Base-by-base conservation (phyloP, 2,329 filamentous ascomycete genomes). In the Fonsecaea monophora region DNA sequence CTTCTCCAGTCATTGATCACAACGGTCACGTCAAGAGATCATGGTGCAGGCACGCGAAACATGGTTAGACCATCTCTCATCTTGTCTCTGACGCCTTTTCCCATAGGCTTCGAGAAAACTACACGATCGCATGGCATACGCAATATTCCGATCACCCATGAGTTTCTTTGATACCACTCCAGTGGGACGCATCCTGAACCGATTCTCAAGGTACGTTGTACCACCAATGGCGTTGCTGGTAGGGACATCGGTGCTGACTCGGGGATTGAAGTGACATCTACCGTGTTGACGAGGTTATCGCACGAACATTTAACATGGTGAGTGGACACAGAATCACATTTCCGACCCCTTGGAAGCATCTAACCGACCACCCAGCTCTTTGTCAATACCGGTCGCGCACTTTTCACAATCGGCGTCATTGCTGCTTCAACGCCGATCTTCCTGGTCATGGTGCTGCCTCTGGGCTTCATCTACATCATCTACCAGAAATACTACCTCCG, bases 131-230 rank as follows among this genome's bases (percentile, higher is more conserved):
- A 98, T 99, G 95, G 94, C 94, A 53, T 95, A 91, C 74, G 93
- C 95, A 18, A 97, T 98, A 73, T 99, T 99, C 85, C 87, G 95
- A 72, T 96, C 93, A 42, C 96, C 95, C 62, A 99, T 99, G 95
- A 95, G 89, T 73, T 99, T 99, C 81, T 99, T 99, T 74, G 96
- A 99, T 78, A 97, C 94, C 0, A 99, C 95, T 1, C 95, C 95
- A 2, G 90, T 94, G 69, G 95, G 95, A n/a, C 89, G 96, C 65
- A 97, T 99, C 74, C 83, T 99, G 67, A 99, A 99, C 78, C 87
- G 95, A 62, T 99, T 99, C 79, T 98, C 94, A 15, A 96, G 90
- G 89, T 91, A 79, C 70, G 87, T 81, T 56, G 34, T 32, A 21
- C 9, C 21, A 25, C 12, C 35, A 13, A 15, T 4, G 21, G 50